Evolutionary conservation across 2,329 filamentous ascomycete genomes (phyloP).

Genomic region (Penicillium sp.): DNA sequence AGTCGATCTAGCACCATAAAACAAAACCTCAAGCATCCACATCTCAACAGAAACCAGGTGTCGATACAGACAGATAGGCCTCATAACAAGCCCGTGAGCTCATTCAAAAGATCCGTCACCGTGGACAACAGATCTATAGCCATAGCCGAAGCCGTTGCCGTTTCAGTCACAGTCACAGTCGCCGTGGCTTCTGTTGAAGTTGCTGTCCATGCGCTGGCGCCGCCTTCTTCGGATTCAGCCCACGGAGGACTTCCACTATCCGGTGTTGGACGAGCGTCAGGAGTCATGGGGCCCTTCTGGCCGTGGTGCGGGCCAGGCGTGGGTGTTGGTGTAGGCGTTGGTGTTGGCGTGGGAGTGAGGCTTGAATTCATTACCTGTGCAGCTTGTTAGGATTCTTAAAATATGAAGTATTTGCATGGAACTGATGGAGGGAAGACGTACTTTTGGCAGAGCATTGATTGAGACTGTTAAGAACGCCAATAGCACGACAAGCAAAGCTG

Average conservation of each 20-base stretch:
- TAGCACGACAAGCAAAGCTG: background rate
- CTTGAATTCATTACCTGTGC: background rate
- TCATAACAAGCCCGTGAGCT: background rate
- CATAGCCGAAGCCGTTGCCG: background rate
- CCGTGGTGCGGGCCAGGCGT: background rate
- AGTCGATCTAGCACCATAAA: background rate
- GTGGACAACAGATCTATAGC: background rate
- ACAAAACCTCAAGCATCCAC: background rate
- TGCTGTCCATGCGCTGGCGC: background rate
- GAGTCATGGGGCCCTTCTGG: background rate
- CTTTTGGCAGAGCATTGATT: slow-evolving; percentile 9
- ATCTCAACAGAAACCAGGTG: too few species aligned
- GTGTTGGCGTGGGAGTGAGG: background rate
- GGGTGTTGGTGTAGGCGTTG: background rate
- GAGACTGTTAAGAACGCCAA: background rate
- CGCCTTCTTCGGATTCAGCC: background rate
- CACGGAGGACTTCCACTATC: background rate
- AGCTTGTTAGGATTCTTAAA: background rate
- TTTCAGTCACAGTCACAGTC: background rate
- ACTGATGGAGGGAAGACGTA: background rate
- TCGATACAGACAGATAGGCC: too few species aligned
- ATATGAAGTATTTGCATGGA: background rate
- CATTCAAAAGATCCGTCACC: background rate
- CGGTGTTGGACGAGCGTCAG: background rate
- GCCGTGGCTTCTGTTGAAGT: background rate